Conservation (phyloP, 2,329 filamentous ascomycete species). For the Sclerotinia spermophila region DNA sequence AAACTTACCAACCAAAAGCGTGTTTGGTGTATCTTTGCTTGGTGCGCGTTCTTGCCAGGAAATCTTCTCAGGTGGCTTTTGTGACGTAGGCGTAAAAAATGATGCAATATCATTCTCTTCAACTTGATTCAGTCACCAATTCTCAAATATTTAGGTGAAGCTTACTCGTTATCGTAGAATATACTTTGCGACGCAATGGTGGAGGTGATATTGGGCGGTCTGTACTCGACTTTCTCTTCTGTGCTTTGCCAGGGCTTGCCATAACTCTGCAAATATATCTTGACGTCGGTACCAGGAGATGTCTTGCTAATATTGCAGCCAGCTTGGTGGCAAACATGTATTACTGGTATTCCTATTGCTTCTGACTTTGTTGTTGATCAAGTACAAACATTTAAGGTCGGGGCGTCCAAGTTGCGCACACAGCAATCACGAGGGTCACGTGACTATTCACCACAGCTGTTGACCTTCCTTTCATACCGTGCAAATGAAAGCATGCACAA, state of each 20-base stretch:
- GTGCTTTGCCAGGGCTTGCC: constrained; percentile 23
- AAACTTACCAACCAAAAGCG: constrained; percentile 74
- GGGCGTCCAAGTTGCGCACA: not conserved
- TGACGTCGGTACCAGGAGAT: not conserved
- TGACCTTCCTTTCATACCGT: not conserved
- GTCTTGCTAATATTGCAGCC: not conserved
- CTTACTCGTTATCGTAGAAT: constrained; percentile 38
- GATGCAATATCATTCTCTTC: constrained; percentile 67
- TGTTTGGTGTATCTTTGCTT: constrained; percentile 46
- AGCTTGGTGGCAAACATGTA: not conserved
- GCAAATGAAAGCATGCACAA: not conserved
- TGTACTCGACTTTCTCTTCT: constrained; percentile 32
- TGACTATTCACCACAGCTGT: not conserved
- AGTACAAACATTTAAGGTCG: not conserved
- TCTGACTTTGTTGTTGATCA: not conserved
- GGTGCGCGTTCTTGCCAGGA: constrained; percentile 66
- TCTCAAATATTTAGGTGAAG: not conserved
- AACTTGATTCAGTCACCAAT: constrained; percentile 21
- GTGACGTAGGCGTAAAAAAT: constrained; percentile 84
- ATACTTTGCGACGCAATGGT: constrained; percentile 37
- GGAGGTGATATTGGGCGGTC: constrained; percentile 35
- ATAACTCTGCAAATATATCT: constrained; percentile 21
- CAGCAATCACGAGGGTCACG: not conserved
- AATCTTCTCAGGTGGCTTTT: constrained; percentile 76
- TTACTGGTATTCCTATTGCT: not conserved